Evolutionary conservation across 768 basidiomycete genomes (phyloP).

Genomic region (Baorangia bicolor): DNA sequence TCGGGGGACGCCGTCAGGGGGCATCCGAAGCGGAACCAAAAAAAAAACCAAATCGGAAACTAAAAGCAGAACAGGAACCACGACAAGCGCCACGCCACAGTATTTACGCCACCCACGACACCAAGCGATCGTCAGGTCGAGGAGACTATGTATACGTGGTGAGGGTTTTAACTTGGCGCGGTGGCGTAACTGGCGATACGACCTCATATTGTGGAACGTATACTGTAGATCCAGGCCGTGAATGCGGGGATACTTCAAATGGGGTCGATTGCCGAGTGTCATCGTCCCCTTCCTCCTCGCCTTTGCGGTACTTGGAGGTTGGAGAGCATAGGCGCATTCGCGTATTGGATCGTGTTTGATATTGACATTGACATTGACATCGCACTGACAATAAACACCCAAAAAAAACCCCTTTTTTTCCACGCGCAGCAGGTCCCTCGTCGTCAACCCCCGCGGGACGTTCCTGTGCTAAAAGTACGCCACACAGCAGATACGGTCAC

Average conservation of each 20-base stretch:
- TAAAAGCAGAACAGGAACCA: neutral
- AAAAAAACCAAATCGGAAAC: neutral
- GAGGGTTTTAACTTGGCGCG: neutral
- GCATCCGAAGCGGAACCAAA: neutral
- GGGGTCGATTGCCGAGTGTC: neutral
- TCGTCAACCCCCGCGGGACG: conserved; percentile 3
- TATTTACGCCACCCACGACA: too few species aligned
- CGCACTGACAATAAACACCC: neutral
- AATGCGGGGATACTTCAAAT: neutral
- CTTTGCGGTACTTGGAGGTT: neutral
- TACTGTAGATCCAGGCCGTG: neutral
- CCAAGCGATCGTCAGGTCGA: neutral
- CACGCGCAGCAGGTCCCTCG: neutral
- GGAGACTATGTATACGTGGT: neutral
- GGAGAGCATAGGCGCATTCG: neutral
- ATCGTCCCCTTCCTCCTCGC: neutral
- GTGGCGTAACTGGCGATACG: neutral
- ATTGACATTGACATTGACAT: neutral
- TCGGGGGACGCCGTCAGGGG: neutral
- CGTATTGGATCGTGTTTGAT: neutral
- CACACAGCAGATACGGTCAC: conserved; percentile 3
- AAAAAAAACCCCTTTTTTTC: neutral
- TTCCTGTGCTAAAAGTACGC: conserved; percentile 19
- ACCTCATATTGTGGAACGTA: neutral
- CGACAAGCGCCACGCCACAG: neutral